These are phyloP conservation scores for Coniochaeta sp. DNA, from an alignment of 2,329 filamentous ascomycete species.

Conservation along the genomic window DNA sequence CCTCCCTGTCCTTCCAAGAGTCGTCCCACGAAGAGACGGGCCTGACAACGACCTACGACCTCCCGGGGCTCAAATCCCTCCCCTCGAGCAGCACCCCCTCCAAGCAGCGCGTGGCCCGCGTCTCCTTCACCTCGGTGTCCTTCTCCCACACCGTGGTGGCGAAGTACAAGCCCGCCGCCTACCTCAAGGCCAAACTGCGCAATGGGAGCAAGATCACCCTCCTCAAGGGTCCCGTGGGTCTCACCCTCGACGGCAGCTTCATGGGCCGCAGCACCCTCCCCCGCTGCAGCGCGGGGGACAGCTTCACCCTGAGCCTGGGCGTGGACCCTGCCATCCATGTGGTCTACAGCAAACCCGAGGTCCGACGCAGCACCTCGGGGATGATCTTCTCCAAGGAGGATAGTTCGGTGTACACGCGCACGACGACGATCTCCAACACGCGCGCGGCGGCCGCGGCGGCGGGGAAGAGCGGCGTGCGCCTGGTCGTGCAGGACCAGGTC, in stretches of 20 bases:
- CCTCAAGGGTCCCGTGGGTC: conserved; percentile 44
- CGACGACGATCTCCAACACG: conserved; percentile 44
- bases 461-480: too few species aligned
- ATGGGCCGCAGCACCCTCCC: conserved; percentile 50
- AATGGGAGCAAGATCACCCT: conserved; percentile 51
- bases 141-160: conserved; percentile 54
- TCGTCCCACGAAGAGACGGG: conserved; percentile 56
- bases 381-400: conserved; percentile 49
- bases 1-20: too few species aligned
- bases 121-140: conserved; percentile 40
- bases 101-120: conserved; percentile 53
- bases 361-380: conserved; percentile 42
- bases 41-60: conserved; percentile 53
- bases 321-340: conserved; percentile 51
- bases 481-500: conserved; percentile 53
- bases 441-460: conserved; percentile 22
- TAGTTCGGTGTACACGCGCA: conserved; percentile 40
- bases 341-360: conserved; percentile 47
- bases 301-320: conserved; percentile 48
- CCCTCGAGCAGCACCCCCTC: conserved; percentile 41
- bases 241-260: conserved; percentile 57
- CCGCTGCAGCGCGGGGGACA: conserved; percentile 46
- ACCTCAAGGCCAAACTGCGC: conserved; percentile 49
- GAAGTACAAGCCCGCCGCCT: conserved; percentile 53
- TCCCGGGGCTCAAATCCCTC: conserved; percentile 51